phyloP scores from a whole-genome alignment of 192 early-diverging fungal species.

The Backusella circina region DNA sequence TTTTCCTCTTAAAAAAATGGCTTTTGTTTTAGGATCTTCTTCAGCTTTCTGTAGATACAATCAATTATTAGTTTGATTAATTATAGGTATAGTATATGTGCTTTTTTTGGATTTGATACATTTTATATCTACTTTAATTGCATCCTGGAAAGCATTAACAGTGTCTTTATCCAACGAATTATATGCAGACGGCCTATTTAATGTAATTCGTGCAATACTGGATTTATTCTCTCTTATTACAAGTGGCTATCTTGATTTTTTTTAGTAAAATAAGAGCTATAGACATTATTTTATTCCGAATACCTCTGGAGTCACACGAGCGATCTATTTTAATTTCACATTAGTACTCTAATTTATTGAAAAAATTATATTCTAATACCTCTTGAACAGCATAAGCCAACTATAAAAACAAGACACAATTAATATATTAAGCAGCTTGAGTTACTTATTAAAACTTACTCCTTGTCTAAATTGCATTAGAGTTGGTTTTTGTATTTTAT shows the following conservation, averaged over 20 bases:
- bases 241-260: not conserved
- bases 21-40: conserved; percentile 41
- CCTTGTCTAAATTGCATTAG: not conserved
- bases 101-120: not conserved
- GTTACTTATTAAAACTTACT: not conserved
- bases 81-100: too few relatives aligned
- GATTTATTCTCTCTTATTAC: not conserved
- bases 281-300: not conserved
- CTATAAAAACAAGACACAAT: not conserved
- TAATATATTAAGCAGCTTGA: not conserved
- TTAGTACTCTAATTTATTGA: not conserved
- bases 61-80: too few relatives aligned
- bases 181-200: not conserved
- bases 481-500: not conserved
- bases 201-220: not conserved
- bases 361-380: not conserved
- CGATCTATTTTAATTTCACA: not conserved
- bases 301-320: not conserved
- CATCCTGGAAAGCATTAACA: not conserved
- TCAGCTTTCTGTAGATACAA: not conserved
- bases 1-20: conserved; percentile 77
- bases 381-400: not conserved
- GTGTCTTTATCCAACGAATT: not conserved
- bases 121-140: not conserved
- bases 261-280: not conserved